These are phyloP conservation scores for Rubus parviflorus DNA, from an alignment of 306 rosid species.

Conservation along the genomic window DNA sequence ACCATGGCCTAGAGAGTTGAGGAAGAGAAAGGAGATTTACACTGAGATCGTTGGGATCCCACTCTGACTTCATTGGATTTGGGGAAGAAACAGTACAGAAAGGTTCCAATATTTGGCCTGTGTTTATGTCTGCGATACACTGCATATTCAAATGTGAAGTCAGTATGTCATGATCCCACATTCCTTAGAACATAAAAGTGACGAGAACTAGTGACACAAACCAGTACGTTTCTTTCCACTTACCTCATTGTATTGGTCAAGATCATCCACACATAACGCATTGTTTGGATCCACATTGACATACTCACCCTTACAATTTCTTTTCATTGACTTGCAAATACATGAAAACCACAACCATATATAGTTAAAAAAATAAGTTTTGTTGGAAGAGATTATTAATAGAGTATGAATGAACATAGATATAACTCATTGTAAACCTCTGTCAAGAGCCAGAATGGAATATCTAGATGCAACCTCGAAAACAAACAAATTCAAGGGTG, in stretches of 20 bases:
- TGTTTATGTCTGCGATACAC: background rate
- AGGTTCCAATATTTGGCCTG: background rate
- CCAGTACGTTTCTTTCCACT: background rate
- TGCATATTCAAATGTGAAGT: background rate
- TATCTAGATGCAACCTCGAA: background rate
- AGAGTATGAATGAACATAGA: background rate
- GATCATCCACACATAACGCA: constrained; percentile 10
- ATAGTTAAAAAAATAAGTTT: background rate
- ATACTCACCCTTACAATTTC: constrained; percentile 9
- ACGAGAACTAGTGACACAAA: background rate
- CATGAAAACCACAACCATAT: background rate
- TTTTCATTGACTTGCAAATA: background rate
- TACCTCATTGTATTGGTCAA: constrained; percentile 7
- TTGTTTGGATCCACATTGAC: constrained; percentile 7
- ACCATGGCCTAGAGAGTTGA: background rate
- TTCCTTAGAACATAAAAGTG: background rate
- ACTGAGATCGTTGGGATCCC: background rate
- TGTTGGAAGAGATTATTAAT: background rate
- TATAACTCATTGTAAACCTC: background rate
- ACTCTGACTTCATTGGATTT: background rate
- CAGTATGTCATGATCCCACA: background rate
- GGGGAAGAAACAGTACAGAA: background rate
- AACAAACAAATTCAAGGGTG: background rate
- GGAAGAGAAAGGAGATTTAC: background rate
- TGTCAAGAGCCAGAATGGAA: background rate